Evolutionary conservation across 176 grass and related monocot genomes (phyloP), one percentile per base, ranked within the genome.

Genomic region (Guadua angustifolia): DNA sequence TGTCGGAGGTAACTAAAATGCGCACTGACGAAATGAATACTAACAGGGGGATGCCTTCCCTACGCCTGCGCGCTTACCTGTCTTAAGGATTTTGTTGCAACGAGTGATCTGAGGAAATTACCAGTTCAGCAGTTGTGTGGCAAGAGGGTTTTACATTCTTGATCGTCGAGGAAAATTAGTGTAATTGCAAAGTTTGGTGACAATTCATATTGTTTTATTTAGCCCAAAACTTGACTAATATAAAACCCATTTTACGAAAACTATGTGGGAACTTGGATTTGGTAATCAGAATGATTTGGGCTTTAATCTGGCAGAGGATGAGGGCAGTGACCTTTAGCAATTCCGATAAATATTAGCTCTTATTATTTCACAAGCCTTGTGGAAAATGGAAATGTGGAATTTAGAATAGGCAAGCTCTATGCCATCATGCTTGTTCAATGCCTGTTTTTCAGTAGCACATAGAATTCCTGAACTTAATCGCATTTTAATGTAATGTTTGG

Each of bases 1-100:
- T 55, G 85, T 99, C 8, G 96, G 92, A 98, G 95, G 95, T 98
- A 89, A 52, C 16, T 19, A 44, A 1, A 36, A 19, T 64, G 44
- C 7, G 4, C 18, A 35, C 26, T 19, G 24, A 58, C 22, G 21
- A 35, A 47, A 79, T 38, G 1, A 14, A 52, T 32, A 22, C 18
- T 56, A 56, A 56, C 4, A 32, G 14, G 36, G 18, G 5, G 33
- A 5, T 56, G 9, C 46, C 5, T 11, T 42, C 46, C 71, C 46
- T 61, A 1, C 18, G 32, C 70, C 22, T 59, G 5, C 9, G 26
- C 19, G 19, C 61, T 77, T 77, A 60, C 35, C 12, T 13, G 18
- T 58, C 18, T 67, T 67, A 49, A 68, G 60, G 32, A 32, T 3
- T 53, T 33, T 3, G 36, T 66, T 21, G 19, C 18, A 13, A 22